Base-by-base conservation (phyloP, 495 filamentous ascomycete species). In the Aspergillus nidulans region DNA sequence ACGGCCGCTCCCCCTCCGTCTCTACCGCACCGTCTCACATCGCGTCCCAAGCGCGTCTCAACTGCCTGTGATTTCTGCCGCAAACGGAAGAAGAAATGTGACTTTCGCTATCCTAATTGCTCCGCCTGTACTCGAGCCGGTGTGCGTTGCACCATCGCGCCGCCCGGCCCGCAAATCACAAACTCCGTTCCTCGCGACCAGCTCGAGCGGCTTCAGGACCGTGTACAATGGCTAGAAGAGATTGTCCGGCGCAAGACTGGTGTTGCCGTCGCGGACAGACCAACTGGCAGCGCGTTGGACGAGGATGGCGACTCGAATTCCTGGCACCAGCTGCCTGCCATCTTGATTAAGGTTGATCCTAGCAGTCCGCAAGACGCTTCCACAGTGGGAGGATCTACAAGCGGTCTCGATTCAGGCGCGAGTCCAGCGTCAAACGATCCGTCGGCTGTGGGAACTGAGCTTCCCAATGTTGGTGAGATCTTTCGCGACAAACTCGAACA, bases 11-110 rank as follows among this genome's bases (percentile, higher is more conserved):
- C 42, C 12, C 39, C 52, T 38, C 62, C n/a, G n/a, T 34, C 25
- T 44, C 53, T 19, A 45, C 56, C 12, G 39, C 48, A 12, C n/a
- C 56, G 10, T 21, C 56, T 41, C 45, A 59, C 38, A 1, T 52
- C 49, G 6, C 49, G 25, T 25, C 20, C 53, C 32, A 77, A 77
- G 54, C 73, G 73, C 24, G 73, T 77, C 19, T 75, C 73, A 13
- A 77, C 73, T 1, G 77, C 77, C 19, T 81, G 77, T 58, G 77
- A 80, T 52, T 76, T 79, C 30, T 81, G 77, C 65, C 72, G 77
- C 42, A 78, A 76, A 50, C 64, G 77, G 10, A 81, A 81, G 65
- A 81, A 79, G 46, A 79, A 79, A 66, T 81, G 77, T 59, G 77
- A 81, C 53, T 79, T 80, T 49, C 70, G 73, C 30, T 81, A 80